A percentile compares a stretch with the other conserved stretches of the same genome.
Conservation (phyloP, 129 eudicot genomes). For the Logfia minima region DNA sequence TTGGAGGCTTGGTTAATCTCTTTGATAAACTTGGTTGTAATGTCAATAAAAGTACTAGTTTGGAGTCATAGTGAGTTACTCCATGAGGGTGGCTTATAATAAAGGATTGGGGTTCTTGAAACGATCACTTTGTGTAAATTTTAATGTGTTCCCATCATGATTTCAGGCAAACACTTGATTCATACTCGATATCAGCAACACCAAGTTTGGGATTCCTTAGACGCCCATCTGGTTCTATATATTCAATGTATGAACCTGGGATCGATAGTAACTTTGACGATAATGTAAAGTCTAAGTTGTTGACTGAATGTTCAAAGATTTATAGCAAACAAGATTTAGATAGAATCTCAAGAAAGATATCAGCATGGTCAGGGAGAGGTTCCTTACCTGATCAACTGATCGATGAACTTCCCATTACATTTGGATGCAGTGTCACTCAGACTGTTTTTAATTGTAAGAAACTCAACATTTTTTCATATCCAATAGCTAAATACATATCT, state of each 20-base stretch:
- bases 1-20: background rate
- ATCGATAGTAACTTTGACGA: slow-evolving; percentile 38
- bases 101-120: background rate
- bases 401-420: slow-evolving; percentile 62
- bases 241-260: slow-evolving; percentile 37
- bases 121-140: background rate
- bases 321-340: slow-evolving; percentile 43
- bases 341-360: slow-evolving; percentile 43
- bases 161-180: slow-evolving; percentile 73
- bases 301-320: slow-evolving; percentile 46
- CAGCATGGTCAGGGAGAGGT: slow-evolving; percentile 46
- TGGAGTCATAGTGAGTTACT: background rate
- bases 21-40: slow-evolving; percentile 5
- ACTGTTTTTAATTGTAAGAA: slow-evolving; percentile 73
- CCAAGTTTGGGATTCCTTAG: slow-evolving; percentile 59
- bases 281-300: slow-evolving; percentile 49
- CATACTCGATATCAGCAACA: slow-evolving; percentile 68
- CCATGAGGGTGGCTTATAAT: background rate
- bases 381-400: slow-evolving; percentile 44
- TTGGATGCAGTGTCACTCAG: slow-evolving; percentile 68
- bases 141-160: background rate
- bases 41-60: background rate
- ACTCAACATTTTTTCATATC: background rate
- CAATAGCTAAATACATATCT: background rate
- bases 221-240: slow-evolving; percentile 45